Evolutionary conservation across 768 basidiomycete genomes (phyloP).

Genomic region (Collybiopsis confluens): DNA sequence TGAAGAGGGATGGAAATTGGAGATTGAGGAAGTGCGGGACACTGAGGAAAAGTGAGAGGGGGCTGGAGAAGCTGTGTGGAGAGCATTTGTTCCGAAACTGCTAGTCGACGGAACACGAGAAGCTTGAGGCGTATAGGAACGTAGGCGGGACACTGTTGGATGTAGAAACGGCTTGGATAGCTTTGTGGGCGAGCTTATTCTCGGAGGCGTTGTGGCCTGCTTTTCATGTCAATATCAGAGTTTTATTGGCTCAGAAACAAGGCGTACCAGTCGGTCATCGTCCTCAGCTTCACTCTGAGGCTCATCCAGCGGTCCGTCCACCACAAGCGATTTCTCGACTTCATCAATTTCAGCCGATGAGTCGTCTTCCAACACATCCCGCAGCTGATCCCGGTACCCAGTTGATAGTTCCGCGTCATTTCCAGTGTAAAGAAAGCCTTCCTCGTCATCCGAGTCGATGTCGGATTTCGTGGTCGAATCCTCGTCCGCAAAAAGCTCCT

Average conservation of each 20-base stretch:
- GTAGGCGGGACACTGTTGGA: slow-evolving; percentile 75
- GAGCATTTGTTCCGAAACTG: slow-evolving; percentile 37
- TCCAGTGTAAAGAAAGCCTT: slow-evolving; percentile 71
- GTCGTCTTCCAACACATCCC: slow-evolving; percentile 69
- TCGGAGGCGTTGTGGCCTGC: slow-evolving; percentile 31
- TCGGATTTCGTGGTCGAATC: slow-evolving; percentile 22
- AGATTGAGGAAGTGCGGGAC: slow-evolving; percentile 63
- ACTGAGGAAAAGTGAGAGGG: slow-evolving; percentile 68
- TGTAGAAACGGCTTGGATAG: slow-evolving; percentile 59
- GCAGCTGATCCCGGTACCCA: slow-evolving; percentile 64
- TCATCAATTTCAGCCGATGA: slow-evolving; percentile 42
- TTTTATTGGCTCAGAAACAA: slow-evolving; percentile 23
- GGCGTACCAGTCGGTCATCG: slow-evolving; percentile 8
- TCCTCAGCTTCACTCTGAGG: slow-evolving; percentile 22
- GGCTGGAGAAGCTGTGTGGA: slow-evolving; percentile 45
- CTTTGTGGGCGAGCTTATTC: slow-evolving; percentile 33
- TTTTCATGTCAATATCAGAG: slow-evolving; percentile 8
- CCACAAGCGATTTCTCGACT: slow-evolving; percentile 41
- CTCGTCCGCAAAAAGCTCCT: slow-evolving; percentile 53
- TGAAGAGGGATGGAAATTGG: slow-evolving; percentile 36
- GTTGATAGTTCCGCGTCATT: slow-evolving; percentile 51
- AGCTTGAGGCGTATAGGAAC: slow-evolving; percentile 56
- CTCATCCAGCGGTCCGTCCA: slow-evolving; percentile 32
- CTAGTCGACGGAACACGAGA: slow-evolving; percentile 37
- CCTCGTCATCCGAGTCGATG: slow-evolving; percentile 49